phyloP scores from a whole-genome alignment of 1,284 basidiomycete species.

The Leucoagaricus sp. region DNA sequence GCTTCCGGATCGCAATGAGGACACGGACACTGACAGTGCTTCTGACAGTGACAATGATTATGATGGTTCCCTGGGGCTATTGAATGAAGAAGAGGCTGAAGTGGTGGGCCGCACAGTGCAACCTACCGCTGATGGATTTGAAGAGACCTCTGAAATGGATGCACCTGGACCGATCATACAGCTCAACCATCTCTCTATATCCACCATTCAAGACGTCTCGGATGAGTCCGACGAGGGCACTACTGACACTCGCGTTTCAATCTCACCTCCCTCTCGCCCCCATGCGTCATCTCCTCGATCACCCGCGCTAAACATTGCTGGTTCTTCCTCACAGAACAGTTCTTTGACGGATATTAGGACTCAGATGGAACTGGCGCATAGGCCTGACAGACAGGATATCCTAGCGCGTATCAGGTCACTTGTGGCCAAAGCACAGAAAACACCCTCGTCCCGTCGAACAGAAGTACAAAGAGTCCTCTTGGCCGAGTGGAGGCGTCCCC shows the following conservation, averaged over 20 bases:
- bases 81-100: constrained; percentile 28
- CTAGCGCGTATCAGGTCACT: not conserved
- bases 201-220: not conserved
- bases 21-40: no score
- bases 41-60: not conserved
- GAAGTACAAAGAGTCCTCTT: constrained; percentile 2
- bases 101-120: constrained; percentile 37
- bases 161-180: not conserved
- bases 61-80: no score
- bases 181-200: not conserved
- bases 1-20: no score
- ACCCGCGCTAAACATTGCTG: not conserved
- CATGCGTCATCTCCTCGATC: not conserved
- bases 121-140: constrained; percentile 17
- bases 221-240: not conserved
- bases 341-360: not conserved
- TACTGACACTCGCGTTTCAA: not conserved
- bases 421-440: not conserved
- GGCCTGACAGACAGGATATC: not conserved
- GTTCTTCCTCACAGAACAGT: no score
- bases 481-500: not conserved
- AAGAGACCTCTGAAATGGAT: not conserved
- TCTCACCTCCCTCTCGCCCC: not conserved
- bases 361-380: not conserved
- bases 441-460: not conserved